Percentiles rank a stretch among this genome's conserved stretches.
Conservation (phyloP, 2,329 filamentous ascomycete species). For the Hymenoscyphus albidus region DNA sequence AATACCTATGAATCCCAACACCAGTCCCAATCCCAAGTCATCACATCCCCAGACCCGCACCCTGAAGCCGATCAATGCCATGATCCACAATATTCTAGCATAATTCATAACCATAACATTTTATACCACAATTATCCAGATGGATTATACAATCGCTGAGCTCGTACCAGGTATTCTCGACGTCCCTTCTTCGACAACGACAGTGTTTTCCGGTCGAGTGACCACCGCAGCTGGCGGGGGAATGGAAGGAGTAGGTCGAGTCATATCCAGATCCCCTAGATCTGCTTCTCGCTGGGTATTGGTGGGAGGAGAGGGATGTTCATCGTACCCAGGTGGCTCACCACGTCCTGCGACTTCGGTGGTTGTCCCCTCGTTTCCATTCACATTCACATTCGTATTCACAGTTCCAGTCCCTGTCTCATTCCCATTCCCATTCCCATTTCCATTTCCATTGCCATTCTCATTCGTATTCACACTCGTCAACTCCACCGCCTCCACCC, state of each 20-base stretch:
- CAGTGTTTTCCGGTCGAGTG: background rate
- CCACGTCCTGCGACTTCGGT: background rate
- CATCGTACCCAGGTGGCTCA: conserved; percentile 28
- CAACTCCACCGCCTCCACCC: too few species aligned
- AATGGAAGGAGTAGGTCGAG: conserved; percentile 14
- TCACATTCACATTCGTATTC: conserved; percentile 5
- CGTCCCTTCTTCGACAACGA: background rate
- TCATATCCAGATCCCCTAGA: conserved; percentile 13
- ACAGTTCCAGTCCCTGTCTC: conserved; percentile 14
- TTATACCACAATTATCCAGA: background rate
- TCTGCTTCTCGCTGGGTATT: conserved; percentile 8
- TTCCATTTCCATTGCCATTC: background rate
- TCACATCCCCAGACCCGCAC: too few species aligned
- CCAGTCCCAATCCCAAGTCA: too few species aligned
- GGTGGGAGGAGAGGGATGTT: conserved; percentile 8
- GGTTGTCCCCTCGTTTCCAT: background rate
- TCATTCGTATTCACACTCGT: too few species aligned
- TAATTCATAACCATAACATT: background rate
- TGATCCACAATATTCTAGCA: too few species aligned
- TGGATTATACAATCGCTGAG: background rate
- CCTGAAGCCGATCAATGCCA: too few species aligned
- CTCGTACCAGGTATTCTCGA: background rate
- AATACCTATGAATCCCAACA: too few species aligned
- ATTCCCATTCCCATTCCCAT: background rate
- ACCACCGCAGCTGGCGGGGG: background rate